Conservation (phyloP, 2,329 filamentous ascomycete genomes). For the Nemania serpens region DNA sequence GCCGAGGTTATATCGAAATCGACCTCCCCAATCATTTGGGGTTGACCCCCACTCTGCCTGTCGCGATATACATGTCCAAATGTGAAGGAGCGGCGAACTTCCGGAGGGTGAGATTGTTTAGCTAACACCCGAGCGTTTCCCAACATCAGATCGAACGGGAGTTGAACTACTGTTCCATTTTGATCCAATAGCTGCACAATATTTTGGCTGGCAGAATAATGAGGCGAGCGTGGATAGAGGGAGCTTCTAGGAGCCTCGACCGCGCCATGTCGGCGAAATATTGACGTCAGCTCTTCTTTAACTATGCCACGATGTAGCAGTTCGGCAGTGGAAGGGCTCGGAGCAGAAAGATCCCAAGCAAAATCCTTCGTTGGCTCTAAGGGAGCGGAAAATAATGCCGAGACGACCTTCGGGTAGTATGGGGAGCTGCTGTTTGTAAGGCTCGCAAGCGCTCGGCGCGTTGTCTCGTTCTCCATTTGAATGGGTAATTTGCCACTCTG, state of each 20-base stretch:
- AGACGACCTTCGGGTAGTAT: constrained; percentile 87
- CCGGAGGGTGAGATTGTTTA: constrained; percentile 63
- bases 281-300: constrained; percentile 72
- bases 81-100: constrained; percentile 76
- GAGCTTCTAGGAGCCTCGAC: constrained; percentile 76
- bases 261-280: constrained; percentile 89
- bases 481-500: constrained; percentile 86
- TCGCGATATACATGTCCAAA: constrained; percentile 90
- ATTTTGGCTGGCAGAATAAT: constrained; percentile 69
- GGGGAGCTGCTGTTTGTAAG: constrained; percentile 82
- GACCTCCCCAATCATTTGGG: constrained; percentile 81
- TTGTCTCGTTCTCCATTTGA: constrained; percentile 90
- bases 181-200: constrained; percentile 81
- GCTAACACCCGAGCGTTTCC: constrained; percentile 86
- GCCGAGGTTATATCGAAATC: constrained; percentile 95
- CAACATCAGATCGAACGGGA: constrained; percentile 92
- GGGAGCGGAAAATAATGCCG: constrained; percentile 78
- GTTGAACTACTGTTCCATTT: constrained; percentile 84
- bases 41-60: constrained; percentile 76
- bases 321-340: constrained; percentile 59
- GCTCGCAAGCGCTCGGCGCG: constrained; percentile 79
- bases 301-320: constrained; percentile 74
- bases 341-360: constrained; percentile 72
- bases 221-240: constrained; percentile 79
- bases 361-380: constrained; percentile 81